Conservation (phyloP, 257 asterid species). For the Schizonepeta tenuifolia region DNA sequence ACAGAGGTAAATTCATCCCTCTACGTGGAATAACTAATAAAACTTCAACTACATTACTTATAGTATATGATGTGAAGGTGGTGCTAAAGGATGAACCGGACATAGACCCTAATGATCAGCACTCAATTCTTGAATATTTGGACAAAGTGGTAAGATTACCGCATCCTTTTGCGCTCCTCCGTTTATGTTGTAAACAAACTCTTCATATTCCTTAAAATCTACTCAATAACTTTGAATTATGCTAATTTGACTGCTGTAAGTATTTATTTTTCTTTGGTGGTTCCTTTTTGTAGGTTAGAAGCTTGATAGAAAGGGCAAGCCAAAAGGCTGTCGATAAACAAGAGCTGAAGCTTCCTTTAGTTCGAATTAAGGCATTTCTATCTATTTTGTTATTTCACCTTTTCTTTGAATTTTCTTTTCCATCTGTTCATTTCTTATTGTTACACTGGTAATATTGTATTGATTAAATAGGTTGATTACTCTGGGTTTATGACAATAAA, state of each 20-base stretch:
- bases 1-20: conserved; percentile 68
- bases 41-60: conserved; percentile 33
- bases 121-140: conserved; percentile 92
- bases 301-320: conserved; percentile 73
- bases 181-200: conserved; percentile 5
- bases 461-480: conserved; percentile 83
- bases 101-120: conserved; percentile 87
- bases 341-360: conserved; percentile 83
- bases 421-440: conserved; percentile 26
- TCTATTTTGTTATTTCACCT: conserved; percentile 26
- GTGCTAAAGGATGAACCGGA: conserved; percentile 90
- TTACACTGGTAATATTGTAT: conserved; percentile 24
- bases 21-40: conserved; percentile 31
- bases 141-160: conserved; percentile 73
- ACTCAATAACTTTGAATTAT: conserved; percentile 1
- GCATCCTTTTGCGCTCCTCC: conserved; percentile 29
- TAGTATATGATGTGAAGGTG: conserved; percentile 57
- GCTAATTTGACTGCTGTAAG: conserved; percentile 9
- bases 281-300: conserved; percentile 60
- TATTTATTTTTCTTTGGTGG: conserved; percentile 29
- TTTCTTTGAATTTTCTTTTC: conserved; percentile 9
- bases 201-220: conserved; percentile 10
- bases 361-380: conserved; percentile 76
- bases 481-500: conserved; percentile 98
- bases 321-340: conserved; percentile 59